Base-by-base conservation (phyloP, 2,329 filamentous ascomycete genomes). In the Helotiales sp. region DNA sequence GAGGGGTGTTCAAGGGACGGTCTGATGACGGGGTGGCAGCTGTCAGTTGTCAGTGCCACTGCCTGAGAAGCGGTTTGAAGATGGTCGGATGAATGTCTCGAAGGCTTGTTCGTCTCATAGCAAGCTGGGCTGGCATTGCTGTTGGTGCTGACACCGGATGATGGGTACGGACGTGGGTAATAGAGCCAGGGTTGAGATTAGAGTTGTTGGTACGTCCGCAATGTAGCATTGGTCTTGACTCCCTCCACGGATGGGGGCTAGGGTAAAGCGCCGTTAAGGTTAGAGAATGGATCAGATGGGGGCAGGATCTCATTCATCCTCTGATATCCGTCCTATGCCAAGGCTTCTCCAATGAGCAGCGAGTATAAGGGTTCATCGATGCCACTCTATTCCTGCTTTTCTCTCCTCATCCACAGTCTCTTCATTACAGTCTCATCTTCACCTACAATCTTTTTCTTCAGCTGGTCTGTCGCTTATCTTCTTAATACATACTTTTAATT, bases 401-500 rank as follows among this genome's bases (percentile, higher is more conserved):
- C 45, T 55, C 40, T 57, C 62, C 54, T 45, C 55, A 64, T 64
- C 63, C 63, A 64, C 54, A 50, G 63, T 64, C 63, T 59, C 47
- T 64, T 52, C 45, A 54, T 64, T 49, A 45, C 54, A 64, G 63
- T 43, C 26, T 47, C 52, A 28, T 47, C 37, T 64, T 52, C 55
- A 47, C 28, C 49, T 60, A 57, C 55, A 55, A 55, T 55, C 50
- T 43, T 62, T 62, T 64, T 28, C 63, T 64, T 64, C 63, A 64
- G 63, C 63, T 64, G 63, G 63, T 60, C 63, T 64, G 63, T 64
- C 55, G 63, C 55, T 64, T 57, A 28, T 50, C 52, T 59, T 50
- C 55, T 60, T 64, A 49, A 60, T 28, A n/a, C n/a, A 43, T 64
- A 34, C 47, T 64, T 64, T 64, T 61, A 61, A 61, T 61, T 61